These are phyloP conservation scores for Aechmea fasciata DNA, from an alignment of 176 grass and related monocot genomes.

Conservation along the genomic window DNA sequence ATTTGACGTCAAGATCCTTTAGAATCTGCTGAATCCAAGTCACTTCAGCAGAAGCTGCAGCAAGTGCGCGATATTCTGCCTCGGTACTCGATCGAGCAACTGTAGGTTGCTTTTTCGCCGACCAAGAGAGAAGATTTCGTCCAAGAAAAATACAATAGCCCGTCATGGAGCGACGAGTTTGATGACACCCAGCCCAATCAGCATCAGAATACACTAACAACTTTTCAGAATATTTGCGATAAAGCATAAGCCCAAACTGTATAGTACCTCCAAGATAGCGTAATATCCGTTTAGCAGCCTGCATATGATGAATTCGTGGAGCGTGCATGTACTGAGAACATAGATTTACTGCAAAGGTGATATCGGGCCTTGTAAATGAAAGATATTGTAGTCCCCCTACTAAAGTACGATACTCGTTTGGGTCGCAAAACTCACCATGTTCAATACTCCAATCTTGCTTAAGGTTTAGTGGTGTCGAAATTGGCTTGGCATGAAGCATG, in stretches of 20 bases:
- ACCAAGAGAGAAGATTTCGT: neutral
- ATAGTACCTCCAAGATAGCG: neutral
- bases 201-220: constrained; percentile 6
- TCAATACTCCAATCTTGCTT: neutral
- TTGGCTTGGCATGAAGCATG: neutral
- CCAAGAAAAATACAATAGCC: constrained; percentile 1
- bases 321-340: constrained; percentile 8
- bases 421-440: neutral
- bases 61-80: too few species aligned
- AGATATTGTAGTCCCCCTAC: constrained; percentile 6
- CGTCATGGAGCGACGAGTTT: neutral
- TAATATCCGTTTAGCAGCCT: neutral
- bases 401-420: neutral
- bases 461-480: neutral
- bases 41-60: neutral
- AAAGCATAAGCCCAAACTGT: neutral
- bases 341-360: neutral
- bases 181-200: neutral
- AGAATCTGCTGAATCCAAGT: neutral
- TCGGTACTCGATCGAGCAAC: too few species aligned
- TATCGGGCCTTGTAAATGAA: neutral
- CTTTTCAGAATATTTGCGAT: rapidly evolving
- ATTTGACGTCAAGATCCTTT: neutral
- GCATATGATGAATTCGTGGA: neutral
- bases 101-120: neutral